Percentiles rank a stretch among this genome's conserved stretches.
Conservation (phyloP, 768 basidiomycete genomes). For the Galerina marginata region DNA sequence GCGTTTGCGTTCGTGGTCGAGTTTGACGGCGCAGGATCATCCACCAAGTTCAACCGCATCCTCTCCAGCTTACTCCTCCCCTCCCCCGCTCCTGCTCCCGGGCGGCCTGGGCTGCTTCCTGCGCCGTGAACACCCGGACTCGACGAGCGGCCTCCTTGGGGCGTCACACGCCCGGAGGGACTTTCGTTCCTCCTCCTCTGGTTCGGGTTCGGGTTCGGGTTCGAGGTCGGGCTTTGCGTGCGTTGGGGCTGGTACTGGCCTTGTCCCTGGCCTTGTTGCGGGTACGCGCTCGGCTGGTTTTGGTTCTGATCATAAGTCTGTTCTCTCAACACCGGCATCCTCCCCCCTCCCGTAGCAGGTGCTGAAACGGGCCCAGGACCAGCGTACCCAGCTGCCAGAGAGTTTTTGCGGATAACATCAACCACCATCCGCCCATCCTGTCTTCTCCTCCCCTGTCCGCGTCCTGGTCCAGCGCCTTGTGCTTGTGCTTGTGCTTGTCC, state of each 20-base stretch:
- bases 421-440: slow-evolving; percentile 52
- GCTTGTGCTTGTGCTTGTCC: neutral
- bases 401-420: slow-evolving; percentile 60
- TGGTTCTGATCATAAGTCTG: too few species aligned
- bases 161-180: neutral
- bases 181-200: slow-evolving; percentile 25
- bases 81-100: slow-evolving; percentile 11
- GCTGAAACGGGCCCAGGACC: slow-evolving; percentile 7
- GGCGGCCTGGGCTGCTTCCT: neutral
- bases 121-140: slow-evolving; percentile 10
- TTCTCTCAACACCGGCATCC: too few species aligned
- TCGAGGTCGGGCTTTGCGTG: slow-evolving; percentile 11
- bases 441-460: slow-evolving; percentile 8
- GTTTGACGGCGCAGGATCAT: neutral
- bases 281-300: too few species aligned
- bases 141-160: slow-evolving; percentile 12
- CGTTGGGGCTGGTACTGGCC: too few species aligned
- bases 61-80: slow-evolving; percentile 22
- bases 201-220: slow-evolving; percentile 11
- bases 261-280: too few species aligned
- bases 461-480: neutral
- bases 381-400: slow-evolving; percentile 25
- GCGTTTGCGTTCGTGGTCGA: too few species aligned
- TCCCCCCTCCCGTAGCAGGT: slow-evolving; percentile 4
- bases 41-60: slow-evolving; percentile 25